Percentiles rank a stretch among this genome's conserved stretches.
phyloP scores from a whole-genome alignment of 257 asterid genomes.

The Paraleonurus japonicus region DNA sequence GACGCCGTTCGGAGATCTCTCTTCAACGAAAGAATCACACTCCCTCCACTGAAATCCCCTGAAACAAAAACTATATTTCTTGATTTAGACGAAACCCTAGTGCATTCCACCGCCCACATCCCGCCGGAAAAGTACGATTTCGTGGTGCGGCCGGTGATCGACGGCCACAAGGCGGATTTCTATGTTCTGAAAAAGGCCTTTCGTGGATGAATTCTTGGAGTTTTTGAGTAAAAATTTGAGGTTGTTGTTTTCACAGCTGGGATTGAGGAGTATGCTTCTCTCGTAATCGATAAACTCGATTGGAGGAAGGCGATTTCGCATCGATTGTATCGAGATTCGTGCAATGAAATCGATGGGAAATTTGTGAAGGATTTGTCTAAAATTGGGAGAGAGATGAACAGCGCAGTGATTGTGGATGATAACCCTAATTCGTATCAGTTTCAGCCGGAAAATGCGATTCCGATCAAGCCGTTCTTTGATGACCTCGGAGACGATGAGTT shows the following conservation, averaged over 20 bases:
- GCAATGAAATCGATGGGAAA: slow-evolving; percentile 69
- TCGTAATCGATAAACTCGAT: slow-evolving; percentile 71
- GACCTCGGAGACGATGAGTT: slow-evolving; percentile 72
- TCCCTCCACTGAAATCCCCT: slow-evolving; percentile 45
- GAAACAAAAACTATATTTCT: slow-evolving; percentile 65
- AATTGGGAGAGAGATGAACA: slow-evolving; percentile 71
- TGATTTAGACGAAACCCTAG: slow-evolving; percentile 85
- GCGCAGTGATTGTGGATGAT: slow-evolving; percentile 73
- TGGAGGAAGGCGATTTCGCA: slow-evolving; percentile 57
- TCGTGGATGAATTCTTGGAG: slow-evolving; percentile 67
- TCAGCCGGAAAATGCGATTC: slow-evolving; percentile 78
- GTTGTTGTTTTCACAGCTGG: slow-evolving; percentile 91
- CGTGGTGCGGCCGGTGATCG: slow-evolving; percentile 71
- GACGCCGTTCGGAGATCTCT: slow-evolving; percentile 33
- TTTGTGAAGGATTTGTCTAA: slow-evolving; percentile 74
- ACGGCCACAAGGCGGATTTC: slow-evolving; percentile 63
- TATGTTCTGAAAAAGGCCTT: slow-evolving; percentile 82
- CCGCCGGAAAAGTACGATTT: slow-evolving; percentile 81
- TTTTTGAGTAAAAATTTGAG: slow-evolving; percentile 59
- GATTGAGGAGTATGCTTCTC: slow-evolving; percentile 77
- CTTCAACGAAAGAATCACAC: slow-evolving; percentile 39
- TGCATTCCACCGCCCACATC: slow-evolving; percentile 59
- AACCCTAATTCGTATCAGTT: slow-evolving; percentile 73
- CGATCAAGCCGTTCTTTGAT: slow-evolving; percentile 61
- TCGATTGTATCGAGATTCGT: slow-evolving; percentile 72